Base-by-base conservation (phyloP, 2,329 filamentous ascomycete species). In the Delphinella strobiligena region DNA sequence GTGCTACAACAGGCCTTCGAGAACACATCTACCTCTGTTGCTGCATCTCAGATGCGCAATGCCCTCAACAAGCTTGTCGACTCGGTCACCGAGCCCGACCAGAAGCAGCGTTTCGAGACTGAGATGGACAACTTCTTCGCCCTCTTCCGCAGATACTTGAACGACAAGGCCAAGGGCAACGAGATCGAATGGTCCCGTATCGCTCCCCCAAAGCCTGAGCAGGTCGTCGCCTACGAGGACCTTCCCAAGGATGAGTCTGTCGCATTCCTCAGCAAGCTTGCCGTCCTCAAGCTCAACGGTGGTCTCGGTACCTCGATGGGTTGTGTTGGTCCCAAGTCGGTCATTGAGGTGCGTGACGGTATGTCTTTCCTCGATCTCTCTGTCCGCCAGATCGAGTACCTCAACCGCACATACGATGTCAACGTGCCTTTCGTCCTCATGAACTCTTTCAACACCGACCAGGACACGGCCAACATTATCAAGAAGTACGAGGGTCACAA, bases 81-180 rank as follows among this genome's bases (percentile, higher is more conserved):
- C 68, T 83, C 81, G 8, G 88, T 95, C 61, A 75, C 79, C 56
- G 87, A 96, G 60, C 73, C 82, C 41, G 69, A 61, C 22, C 71
- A 76, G 60, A 78, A 76, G 70, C 89, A 52, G 84, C 78, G 93
- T 51, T 96, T 96, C 64, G 89, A 96, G 71, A 93, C 88, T 4
- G 89, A 98, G 69, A 96, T 95, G 88, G 91, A 98, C 77, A 98
- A 98, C 79, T 98, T 98, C 75, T 98, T 98, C 61, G 82, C 87
- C 45, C 82, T 98, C 47, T 98, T 98, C 81, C 83, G 91, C 60
- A 80, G 91, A 67, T 98, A 95, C 68, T 72, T 98, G 48, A 95
- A 95, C 62, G 91, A 96, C 71, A 94, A 95, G 74, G 89, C 91
- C 59, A 96, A 96, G 78, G 88, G 89, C 63, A 95, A 91, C 62